A percentile compares a stretch with the other conserved stretches of the same genome.
Conservation (phyloP, 179 eudicot species). For the Carnegiea gigantea region DNA sequence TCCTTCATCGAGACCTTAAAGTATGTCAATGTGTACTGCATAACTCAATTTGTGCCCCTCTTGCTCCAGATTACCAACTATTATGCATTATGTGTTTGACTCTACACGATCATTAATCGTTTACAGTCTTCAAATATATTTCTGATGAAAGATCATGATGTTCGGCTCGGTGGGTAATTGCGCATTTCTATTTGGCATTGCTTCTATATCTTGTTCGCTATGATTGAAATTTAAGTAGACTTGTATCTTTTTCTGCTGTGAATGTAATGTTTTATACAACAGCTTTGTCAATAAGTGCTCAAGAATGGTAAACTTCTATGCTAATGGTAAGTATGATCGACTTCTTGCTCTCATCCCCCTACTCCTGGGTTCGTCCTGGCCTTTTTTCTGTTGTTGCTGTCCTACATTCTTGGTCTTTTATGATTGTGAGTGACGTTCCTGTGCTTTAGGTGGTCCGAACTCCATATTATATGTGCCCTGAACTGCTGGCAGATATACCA, state of each 20-base stretch:
- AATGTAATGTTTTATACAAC: too few species aligned
- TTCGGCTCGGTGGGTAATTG: not conserved
- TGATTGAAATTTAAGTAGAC: conserved; percentile 75
- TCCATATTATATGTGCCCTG: not conserved
- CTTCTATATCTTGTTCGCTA: conserved; percentile 65
- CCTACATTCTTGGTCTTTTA: too few species aligned
- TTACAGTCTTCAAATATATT: not conserved
- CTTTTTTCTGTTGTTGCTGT: too few species aligned
- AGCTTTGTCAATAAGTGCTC: too few species aligned
- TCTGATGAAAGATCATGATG: not conserved
- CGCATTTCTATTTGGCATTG: not conserved
- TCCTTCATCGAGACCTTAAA: not conserved
- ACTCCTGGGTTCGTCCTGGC: too few species aligned
- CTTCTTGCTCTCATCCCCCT: too few species aligned
- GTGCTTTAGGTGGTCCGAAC: not conserved
- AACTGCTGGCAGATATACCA: not conserved
- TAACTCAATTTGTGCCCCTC: not conserved
- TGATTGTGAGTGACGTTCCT: not conserved
- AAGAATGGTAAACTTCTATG: too few species aligned
- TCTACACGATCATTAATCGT: not conserved
- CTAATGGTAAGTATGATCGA: too few species aligned
- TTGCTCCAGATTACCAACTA: not conserved
- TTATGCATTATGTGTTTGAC: too few species aligned
- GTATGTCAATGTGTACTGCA: not conserved
- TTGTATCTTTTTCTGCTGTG: too few species aligned